Evolutionary conservation across 192 early-diverging fungal species (phyloP).

Genomic region (Backusella tarrabulga): DNA sequence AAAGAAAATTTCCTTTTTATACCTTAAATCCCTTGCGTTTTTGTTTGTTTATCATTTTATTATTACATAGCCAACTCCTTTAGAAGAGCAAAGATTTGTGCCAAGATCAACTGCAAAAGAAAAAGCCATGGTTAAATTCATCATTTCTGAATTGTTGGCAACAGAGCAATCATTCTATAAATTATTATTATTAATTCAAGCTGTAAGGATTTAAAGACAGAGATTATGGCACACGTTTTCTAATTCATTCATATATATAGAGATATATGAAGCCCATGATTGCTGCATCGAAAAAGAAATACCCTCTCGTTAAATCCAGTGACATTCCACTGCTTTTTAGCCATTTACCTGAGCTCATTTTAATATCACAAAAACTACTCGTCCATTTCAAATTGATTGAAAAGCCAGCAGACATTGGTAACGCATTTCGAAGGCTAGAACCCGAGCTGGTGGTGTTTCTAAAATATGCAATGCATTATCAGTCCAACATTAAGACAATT

Average conservation of each 20-base stretch:
- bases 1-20: neutral
- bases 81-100: constrained; percentile 16
- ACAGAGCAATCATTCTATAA: constrained; percentile 20
- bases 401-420: constrained; percentile 17
- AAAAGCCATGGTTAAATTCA: constrained; percentile 15
- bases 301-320: constrained; percentile 28
- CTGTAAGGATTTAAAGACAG: constrained; percentile 1
- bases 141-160: constrained; percentile 17
- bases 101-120: constrained; percentile 12
- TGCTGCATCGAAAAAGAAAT: constrained; percentile 26
- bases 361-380: constrained; percentile 24
- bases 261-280: constrained; percentile 39
- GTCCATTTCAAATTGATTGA: constrained; percentile 15
- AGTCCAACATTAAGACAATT: constrained; percentile 17
- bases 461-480: constrained; percentile 35
- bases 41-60: neutral
- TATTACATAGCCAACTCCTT: constrained; percentile 10
- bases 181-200: constrained; percentile 16
- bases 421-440: constrained; percentile 21
- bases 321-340: constrained; percentile 37
- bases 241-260: constrained; percentile 12
- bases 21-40: neutral
- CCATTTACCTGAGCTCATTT: constrained; percentile 29
- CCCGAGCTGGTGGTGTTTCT: constrained; percentile 31
- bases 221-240: neutral